Evolutionary conservation across 495 filamentous ascomycete genomes (phyloP), one percentile per base, ranked within the genome.

Genomic region (Lichenothelia convexa): DNA sequence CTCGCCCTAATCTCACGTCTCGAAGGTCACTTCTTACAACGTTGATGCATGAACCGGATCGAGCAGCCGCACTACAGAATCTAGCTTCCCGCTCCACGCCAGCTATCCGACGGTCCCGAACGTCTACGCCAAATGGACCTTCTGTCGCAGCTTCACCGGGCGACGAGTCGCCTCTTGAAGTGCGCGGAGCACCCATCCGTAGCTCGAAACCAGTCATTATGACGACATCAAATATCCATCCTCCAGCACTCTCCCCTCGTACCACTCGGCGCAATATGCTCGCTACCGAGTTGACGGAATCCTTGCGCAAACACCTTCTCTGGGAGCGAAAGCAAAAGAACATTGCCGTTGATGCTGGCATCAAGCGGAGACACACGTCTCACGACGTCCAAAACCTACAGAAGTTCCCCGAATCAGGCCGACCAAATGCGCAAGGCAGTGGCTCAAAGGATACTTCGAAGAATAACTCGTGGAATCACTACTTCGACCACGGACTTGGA

Each of bases 231-330:
- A 78, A 71, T 36, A 59, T 50, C 41, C 65, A 68, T 34, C 70
- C 75, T 15, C 74, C 77, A 40, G 71, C 75, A 3, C 59, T 83
- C 24, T 94, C 89, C 5, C 89, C 89, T 0, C 71, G 83, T 39
- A 93, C 91, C 0, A 99, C 91, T 0, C 74, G 91, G 31, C 71
- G 87, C 30, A 92, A 99, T 57, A 99, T 99, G 89, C 70, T 99
- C 38, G 76, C 83, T 22, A 86, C 83, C 18, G 89, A 99, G 58
- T 63, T 99, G 43, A 83, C 80, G 3, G 77, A 81, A 46, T 84
- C 79, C 20, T 64, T 87, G 12, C 69, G 80, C 15, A 71, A 73
- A 44, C 73, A 84, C 40, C 64, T 87, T n/a, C 61, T 87, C 11
- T 84, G 78, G 76, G 80, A 87, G 47, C 78, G 81, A 18, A 78